Base-by-base conservation (phyloP, 2,329 filamentous ascomycete species). In the Trichoderma lentiforme region DNA sequence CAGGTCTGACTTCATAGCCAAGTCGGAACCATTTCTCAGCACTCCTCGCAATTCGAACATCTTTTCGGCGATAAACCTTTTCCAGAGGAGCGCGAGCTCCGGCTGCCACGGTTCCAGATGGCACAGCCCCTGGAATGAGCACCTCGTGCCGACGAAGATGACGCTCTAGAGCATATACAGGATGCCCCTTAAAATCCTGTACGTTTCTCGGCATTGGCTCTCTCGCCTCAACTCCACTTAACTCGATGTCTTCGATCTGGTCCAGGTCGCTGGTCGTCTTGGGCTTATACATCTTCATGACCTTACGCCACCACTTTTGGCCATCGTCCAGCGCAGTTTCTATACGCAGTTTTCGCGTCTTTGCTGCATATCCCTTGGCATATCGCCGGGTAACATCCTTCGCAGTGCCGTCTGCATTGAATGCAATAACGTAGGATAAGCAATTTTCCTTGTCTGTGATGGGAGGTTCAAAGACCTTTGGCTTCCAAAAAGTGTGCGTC, bases 1-100 rank as follows among this genome's bases (percentile, higher is more conserved):
- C 90, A 0, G 89, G 82, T 75, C 90, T 93, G 8, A 99, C 89
- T 74, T 94, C 91, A 30, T 94, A 87, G 0, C 96, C 96, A 73
- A 95, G 82, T 2, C 95, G 90, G 80, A 96, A 98, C 97, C 96
- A 99, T 74, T 92, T 94, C 75, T 97, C 94, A 3, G 90, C 90
- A 73, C 90, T 97, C 73, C 91, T 89, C 1, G 94, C 94, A 6
- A 90, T 78, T 67, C 93, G 90, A 0, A 99, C 93, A 78, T 98
- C 93, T 62, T 86, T 87, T 4, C 96, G 88, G 28, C 95, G 90
- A 79, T 93, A 99, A 0, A 99, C 91, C 66, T 89, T 88, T 79
- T 97, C 95, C 73, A 95, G 83, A 0, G 84, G 77, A 74, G 88
- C 82, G 79, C 88, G 85, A 80, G 86, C 83, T 2, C 93, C 92